Evolutionary conservation across 192 early-diverging fungal species (phyloP).

Genomic region (Coemansia sp.): DNA sequence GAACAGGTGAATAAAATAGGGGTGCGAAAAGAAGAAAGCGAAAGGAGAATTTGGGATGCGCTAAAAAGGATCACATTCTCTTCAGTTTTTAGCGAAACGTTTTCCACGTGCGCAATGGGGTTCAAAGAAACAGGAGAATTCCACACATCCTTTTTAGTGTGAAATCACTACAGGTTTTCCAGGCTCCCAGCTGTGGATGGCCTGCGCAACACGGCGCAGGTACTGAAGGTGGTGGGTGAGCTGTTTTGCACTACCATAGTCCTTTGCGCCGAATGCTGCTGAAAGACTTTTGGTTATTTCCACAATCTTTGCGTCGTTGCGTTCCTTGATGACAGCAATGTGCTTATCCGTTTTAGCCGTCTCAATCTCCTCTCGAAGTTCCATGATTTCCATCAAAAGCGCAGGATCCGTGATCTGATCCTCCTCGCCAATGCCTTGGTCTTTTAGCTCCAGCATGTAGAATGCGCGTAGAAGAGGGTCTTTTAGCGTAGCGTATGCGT

Average conservation of each 20-base stretch:
- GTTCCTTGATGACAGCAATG: constrained; percentile 57
- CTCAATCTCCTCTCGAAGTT: constrained; percentile 73
- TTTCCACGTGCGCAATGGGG: not conserved
- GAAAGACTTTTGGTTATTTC: constrained; percentile 36
- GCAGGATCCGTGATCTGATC: constrained; percentile 65
- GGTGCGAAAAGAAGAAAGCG: too few species aligned
- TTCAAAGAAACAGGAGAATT: not conserved
- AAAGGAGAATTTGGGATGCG: too few species aligned
- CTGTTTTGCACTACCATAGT: constrained; percentile 62
- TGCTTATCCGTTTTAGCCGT: constrained; percentile 65
- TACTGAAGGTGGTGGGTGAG: constrained; percentile 75
- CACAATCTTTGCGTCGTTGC: constrained; percentile 61
- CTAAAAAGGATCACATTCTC: too few species aligned
- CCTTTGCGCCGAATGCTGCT: constrained; percentile 57
- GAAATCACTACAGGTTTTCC: constrained; percentile 19
- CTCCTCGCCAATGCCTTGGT: constrained; percentile 60
- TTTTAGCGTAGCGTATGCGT: constrained; percentile 76
- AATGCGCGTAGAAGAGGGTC: constrained; percentile 79
- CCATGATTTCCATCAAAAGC: constrained; percentile 84
- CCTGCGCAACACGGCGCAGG: constrained; percentile 37
- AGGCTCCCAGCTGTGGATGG: constrained; percentile 44
- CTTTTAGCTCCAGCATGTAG: constrained; percentile 71
- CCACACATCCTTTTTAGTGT: constrained; percentile 2
- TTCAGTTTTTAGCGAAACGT: too few species aligned
- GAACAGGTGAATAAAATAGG: too few species aligned